Base-by-base conservation (phyloP, 352 stramenopile genomes). In the Globisporangium rhizosaccharum region DNA sequence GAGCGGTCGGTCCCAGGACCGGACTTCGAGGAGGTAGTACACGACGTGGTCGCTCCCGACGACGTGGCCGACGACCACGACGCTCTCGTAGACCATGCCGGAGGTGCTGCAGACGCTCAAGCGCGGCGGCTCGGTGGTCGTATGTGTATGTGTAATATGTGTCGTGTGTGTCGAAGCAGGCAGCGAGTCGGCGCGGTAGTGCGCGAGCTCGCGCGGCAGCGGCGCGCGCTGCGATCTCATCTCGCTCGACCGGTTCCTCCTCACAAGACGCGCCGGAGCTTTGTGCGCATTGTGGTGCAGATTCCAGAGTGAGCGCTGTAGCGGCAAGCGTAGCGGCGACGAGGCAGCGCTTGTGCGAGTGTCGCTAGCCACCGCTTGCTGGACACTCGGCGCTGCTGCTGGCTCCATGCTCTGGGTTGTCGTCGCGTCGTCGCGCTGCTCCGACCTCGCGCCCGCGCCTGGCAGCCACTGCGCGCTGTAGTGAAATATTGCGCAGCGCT, bases 21-120 rank as follows among this genome's bases (percentile, higher is more conserved):
- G 74, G 59, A 92, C 78, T 51, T 92, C 80, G 42, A 92, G 50
- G 41, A 90, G 63, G 64, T 92, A 90, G 66, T 90, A 90, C 52
- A 89, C 80, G 51, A 89, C 66, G 44, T 81, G 79, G 56, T 87
- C 76, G 25, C 62, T 85, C 51, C 81, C 80, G 60, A 72, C 58
- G 46, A 76, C 71, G 57, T 90, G 75, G 20, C 80, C 80, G 4
- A 87, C 76, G n/a, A 90, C 80, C 41, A 84, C 73, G 14, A 88
- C 75, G 53, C 71, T 84, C 66, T 90, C 78, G 72, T 90, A 90
- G 12, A 79, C 75, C 7, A 70, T 85, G 25, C 81, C 81, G 5
- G 75, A 86, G 1, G 78, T 90, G 53, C 74, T 87, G 68, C 67
- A 84, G 50, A 90, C 67, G 54, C 73, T 90, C 33, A 89, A 62